Evolutionary conservation across 345 rosid genomes (phyloP), one percentile per base, ranked within the genome.

Genomic region (Raphanus raphanistrum): DNA sequence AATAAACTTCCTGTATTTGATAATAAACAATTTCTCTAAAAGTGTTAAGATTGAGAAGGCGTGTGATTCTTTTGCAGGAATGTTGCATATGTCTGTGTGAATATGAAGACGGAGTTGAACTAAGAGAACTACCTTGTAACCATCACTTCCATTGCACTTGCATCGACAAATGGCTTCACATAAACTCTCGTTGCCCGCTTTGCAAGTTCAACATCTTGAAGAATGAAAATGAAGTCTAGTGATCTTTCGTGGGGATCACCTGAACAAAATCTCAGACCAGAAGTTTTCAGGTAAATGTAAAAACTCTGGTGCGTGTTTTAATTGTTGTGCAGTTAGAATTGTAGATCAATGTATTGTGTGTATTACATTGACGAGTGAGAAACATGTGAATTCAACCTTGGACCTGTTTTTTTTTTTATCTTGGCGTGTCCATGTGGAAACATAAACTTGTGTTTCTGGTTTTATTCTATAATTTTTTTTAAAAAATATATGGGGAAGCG

Each of bases 81-180:
- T 95, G 99, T 36, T 95, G 99, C 93, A 91, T 95, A 71, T 95
- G 98, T 82, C 96, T 95, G 8, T 89, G 90, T 63, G 80, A 91
- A 12, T 95, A 92, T 11, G 98, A 92, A 48, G 97, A 92, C 3
- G 99, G 98, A 71, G 90, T 85, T 16, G 99, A 95, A 83, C 87
- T 95, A 76, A 75, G 97, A 83, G 96, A 92, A 73, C 97, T 95
- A 63, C 97, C 98, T 63, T 92, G 99, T 60, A 86, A 85, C 71
- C 99, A 95, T 77, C 99, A 92, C 74, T 95, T 95, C 54, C 98
- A 94, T 76, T 90, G 96, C 81, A 66, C 87, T 66, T 94, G 98
- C 78, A 90, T 92, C 8, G 98, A 94, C 68, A 94, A 94, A 86
- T 94, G 98, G 98, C 85, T 94, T 36, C 87, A 79, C 67, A 87